Conservation (phyloP, 2,329 filamentous ascomycete species). For the Paecilomyces variotii region DNA sequence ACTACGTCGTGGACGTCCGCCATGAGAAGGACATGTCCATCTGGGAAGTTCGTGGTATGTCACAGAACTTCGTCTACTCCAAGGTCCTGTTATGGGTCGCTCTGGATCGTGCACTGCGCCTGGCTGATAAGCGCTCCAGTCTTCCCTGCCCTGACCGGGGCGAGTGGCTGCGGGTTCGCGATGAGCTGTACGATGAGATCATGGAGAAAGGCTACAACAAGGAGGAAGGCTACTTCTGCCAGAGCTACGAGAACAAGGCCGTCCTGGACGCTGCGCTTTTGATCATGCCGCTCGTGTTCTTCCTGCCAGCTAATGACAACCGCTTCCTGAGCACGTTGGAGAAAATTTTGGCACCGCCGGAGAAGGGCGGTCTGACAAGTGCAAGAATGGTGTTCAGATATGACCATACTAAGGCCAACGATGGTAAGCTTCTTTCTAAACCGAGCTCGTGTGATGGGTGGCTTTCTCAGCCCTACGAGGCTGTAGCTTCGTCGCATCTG, state of each 20-base stretch:
- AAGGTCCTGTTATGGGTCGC: slow-evolving; percentile 80
- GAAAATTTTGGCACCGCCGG: slow-evolving; percentile 61
- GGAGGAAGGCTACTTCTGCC: slow-evolving; percentile 61
- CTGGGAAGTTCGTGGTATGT: slow-evolving; percentile 69
- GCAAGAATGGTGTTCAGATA: slow-evolving; percentile 71
- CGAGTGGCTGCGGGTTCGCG: slow-evolving; percentile 59
- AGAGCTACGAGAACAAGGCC: slow-evolving; percentile 66
- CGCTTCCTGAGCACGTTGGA: slow-evolving; percentile 66
- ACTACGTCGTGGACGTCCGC: slow-evolving; percentile 63
- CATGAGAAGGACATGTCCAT: slow-evolving; percentile 70
- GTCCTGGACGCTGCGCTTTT: slow-evolving; percentile 66
- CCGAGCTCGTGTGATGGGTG: background rate
- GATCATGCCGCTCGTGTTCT: slow-evolving; percentile 72
- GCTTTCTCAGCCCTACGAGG: too few relatives aligned
- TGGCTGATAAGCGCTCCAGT: slow-evolving; percentile 62
- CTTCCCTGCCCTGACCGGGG: slow-evolving; percentile 63
- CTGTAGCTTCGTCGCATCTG: too few relatives aligned
- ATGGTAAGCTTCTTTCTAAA: slow-evolving; percentile 44
- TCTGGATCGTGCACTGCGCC: slow-evolving; percentile 64
- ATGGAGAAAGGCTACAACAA: slow-evolving; percentile 72
- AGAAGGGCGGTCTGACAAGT: slow-evolving; percentile 67
- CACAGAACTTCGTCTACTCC: slow-evolving; percentile 73
- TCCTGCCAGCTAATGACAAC: slow-evolving; percentile 69
- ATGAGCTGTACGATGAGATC: slow-evolving; percentile 64
- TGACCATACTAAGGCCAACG: slow-evolving; percentile 59